phyloP scores from a whole-genome alignment of 352 stramenopile species.

The Globisporangium viniferum region DNA sequence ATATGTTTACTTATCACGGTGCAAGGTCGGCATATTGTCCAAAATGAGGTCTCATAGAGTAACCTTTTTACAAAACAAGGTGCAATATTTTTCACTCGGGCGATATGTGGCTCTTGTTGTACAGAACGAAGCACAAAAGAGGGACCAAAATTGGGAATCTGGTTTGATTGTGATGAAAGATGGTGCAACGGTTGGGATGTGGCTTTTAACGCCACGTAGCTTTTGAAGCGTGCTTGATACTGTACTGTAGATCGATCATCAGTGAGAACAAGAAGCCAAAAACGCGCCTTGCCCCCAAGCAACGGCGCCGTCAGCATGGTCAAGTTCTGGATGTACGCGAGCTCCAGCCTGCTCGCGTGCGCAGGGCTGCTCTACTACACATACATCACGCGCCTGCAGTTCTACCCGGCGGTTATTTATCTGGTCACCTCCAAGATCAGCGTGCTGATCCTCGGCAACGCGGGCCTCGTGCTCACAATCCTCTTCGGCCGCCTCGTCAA shows the following conservation, averaged over 20 bases:
- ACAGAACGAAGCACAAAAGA: too few relatives aligned
- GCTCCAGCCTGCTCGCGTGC: slow-evolving; percentile 79
- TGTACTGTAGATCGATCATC: too few relatives aligned
- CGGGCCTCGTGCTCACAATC: slow-evolving; percentile 89
- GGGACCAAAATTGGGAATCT: too few relatives aligned
- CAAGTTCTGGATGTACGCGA: slow-evolving; percentile 90
- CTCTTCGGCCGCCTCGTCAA: slow-evolving; percentile 72
- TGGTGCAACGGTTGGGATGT: too few relatives aligned
- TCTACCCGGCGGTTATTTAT: slow-evolving; percentile 97
- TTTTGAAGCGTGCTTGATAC: background rate
- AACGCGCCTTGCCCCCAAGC: too few relatives aligned
- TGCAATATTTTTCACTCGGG: too few relatives aligned
- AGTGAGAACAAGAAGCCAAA: too few relatives aligned
- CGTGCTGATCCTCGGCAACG: slow-evolving; percentile 95
- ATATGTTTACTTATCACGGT: background rate
- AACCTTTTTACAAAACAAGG: too few relatives aligned
- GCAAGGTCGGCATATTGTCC: too few relatives aligned
- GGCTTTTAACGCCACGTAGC: background rate
- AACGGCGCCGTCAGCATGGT: slow-evolving; percentile 24
- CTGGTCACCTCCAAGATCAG: slow-evolving; percentile 96
- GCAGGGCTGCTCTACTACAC: slow-evolving; percentile 90
- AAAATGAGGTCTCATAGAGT: too few relatives aligned
- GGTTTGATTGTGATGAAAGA: too few relatives aligned
- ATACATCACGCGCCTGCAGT: slow-evolving; percentile 93
- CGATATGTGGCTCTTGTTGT: too few relatives aligned